Evolutionary conservation across 352 stramenopile species (phyloP).

Genomic region (Phytophthora hibernalis): DNA sequence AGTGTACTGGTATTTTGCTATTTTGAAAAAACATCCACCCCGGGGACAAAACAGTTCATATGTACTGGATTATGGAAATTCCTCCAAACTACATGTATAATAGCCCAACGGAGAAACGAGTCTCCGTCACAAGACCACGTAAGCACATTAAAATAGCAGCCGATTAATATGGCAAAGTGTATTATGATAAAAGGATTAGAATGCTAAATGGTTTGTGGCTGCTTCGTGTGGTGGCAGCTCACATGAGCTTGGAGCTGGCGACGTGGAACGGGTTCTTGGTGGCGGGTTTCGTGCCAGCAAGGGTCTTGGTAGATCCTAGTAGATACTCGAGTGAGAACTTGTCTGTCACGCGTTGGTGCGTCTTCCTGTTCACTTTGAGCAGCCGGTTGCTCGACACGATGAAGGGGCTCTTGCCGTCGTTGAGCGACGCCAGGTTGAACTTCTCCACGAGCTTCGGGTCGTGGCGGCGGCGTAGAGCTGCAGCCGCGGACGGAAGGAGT

Average conservation of each 20-base stretch:
- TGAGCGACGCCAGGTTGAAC: conserved; percentile 71
- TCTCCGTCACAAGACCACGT: too few species aligned
- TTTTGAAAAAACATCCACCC: too few species aligned
- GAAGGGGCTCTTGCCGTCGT: conserved; percentile 77
- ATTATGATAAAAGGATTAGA: too few species aligned
- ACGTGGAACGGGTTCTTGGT: conserved; percentile 70
- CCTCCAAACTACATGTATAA: too few species aligned
- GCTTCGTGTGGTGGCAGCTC: conserved; percentile 4
- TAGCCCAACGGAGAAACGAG: too few species aligned
- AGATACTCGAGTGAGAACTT: conserved; percentile 80
- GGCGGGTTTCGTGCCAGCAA: conserved; percentile 24
- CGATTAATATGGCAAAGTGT: not conserved
- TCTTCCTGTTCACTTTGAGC: conserved; percentile 44
- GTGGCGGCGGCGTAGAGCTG: conserved; percentile 27
- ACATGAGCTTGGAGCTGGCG: conserved; percentile 77
- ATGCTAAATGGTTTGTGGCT: not conserved
- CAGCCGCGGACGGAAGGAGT: conserved; percentile 12
- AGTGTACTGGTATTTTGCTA: too few species aligned
- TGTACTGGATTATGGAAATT: too few species aligned
- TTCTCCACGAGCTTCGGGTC: conserved; percentile 56
- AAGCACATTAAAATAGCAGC: not conserved
- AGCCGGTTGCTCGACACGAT: conserved; percentile 64
- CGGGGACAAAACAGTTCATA: too few species aligned
- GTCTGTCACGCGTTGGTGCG: conserved; percentile 49
- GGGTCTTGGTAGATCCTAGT: conserved; percentile 31